A percentile compares a stretch with the other conserved stretches of the same genome.
phyloP scores from a whole-genome alignment of 2,329 filamentous ascomycete genomes.

The Triangularia verruculosa region DNA sequence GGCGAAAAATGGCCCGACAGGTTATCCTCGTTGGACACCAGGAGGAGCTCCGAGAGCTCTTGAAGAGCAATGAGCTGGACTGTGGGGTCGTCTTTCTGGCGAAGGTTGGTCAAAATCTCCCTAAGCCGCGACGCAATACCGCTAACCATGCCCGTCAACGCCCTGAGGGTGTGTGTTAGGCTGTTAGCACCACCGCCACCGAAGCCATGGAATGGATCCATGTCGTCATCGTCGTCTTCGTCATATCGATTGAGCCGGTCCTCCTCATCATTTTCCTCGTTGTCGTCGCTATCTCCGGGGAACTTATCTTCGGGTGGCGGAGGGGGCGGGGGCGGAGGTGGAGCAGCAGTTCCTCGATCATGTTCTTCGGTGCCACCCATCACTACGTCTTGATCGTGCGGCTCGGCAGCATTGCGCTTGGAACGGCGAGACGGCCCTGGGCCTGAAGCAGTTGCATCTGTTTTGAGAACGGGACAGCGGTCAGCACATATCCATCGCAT shows the following conservation, averaged over 20 bases:
- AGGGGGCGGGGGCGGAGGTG: conserved; percentile 43
- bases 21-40: conserved; percentile 96
- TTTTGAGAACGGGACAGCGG: conserved; percentile 29
- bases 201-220: conserved; percentile 63
- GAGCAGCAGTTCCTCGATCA: conserved; percentile 40
- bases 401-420: conserved; percentile 52
- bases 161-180: conserved; percentile 77
- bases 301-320: conserved; percentile 40
- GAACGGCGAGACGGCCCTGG: conserved; percentile 44
- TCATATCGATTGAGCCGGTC: conserved; percentile 47
- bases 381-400: conserved; percentile 60
- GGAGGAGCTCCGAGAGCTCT: conserved; percentile 86
- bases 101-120: conserved; percentile 71
- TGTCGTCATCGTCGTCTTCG: conserved; percentile 59
- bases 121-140: conserved; percentile 77
- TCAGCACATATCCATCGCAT: conserved; percentile 8
- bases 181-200: conserved; percentile 61
- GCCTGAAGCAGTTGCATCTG: conserved; percentile 35
- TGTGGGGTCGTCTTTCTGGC: conserved; percentile 79
- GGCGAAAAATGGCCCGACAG: conserved; percentile 92
- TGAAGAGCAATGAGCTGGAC: conserved; percentile 88
- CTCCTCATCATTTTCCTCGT: conserved; percentile 54
- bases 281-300: conserved; percentile 39
- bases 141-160: conserved; percentile 88
- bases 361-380: conserved; percentile 69